Conservation (phyloP, 257 asterid species). For the Fraxinus excelsior region DNA sequence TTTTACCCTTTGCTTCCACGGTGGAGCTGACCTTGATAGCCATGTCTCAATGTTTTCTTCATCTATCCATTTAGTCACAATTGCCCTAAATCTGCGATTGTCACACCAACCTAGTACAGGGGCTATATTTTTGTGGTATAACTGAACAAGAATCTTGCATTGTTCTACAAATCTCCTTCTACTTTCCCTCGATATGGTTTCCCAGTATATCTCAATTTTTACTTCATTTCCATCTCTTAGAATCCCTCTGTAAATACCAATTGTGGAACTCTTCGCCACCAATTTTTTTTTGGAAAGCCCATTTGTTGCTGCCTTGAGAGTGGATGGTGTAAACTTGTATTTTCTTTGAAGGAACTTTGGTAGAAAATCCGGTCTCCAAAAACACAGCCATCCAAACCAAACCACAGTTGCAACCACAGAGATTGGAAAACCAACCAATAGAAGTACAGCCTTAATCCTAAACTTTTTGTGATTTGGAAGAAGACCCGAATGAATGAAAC, state of each 20-base stretch:
- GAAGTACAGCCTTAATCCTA: constrained; percentile 33
- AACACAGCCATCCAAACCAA: constrained; percentile 38
- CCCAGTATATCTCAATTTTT: constrained; percentile 33
- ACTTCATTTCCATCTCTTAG: constrained; percentile 41
- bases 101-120: constrained; percentile 44
- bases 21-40: constrained; percentile 34
- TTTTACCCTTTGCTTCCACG: constrained; percentile 52
- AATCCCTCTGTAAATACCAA: constrained; percentile 36
- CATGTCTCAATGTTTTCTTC: constrained; percentile 41
- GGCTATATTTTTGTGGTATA: constrained; percentile 37
- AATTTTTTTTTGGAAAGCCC: constrained; percentile 44
- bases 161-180: constrained; percentile 35
- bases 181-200: constrained; percentile 23
- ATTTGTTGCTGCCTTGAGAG: constrained; percentile 41
- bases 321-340: constrained; percentile 30
- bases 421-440: constrained; percentile 44
- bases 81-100: constrained; percentile 32
- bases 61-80: constrained; percentile 31
- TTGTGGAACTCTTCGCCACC: constrained; percentile 22
- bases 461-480: constrained; percentile 33
- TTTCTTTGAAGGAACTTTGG: constrained; percentile 27
- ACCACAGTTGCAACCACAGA: constrained; percentile 29
- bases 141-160: constrained; percentile 31
- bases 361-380: constrained; percentile 26
- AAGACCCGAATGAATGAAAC: constrained; percentile 46